Base-by-base conservation (phyloP, 805 yeast genomes). In the Blastobotrys attinorum region DNA sequence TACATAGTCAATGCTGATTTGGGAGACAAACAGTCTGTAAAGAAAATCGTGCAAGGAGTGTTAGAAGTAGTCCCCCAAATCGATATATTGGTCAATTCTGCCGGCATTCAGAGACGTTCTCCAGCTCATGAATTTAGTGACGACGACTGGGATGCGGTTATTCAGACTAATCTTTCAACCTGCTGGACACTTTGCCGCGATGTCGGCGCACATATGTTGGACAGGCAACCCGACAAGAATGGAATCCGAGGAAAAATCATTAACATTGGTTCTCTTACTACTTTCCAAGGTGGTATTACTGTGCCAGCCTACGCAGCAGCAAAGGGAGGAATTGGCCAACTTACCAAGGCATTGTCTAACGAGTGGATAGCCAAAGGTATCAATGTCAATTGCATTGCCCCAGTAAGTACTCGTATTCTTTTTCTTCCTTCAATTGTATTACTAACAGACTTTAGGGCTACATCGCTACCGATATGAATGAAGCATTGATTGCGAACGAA, bases 361-460 rank as follows among this genome's bases (percentile, higher is more conserved):
- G 76, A 73, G 47, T 71, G 75, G 74, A 60, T 73, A 2, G 37
- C 57, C 7, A 55, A 60, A 37, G 73, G 76, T 0, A 67, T 73
- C 48, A 64, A 61, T 44, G 74, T 72, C 43, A 73, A 73, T 49
- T 65, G 69, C n/a, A 62, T 73, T 40, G 73, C 71, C 25, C 77
- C 78, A 4, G 77, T n/a, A n/a, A n/a, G n/a, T n/a, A n/a, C n/a
- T n/a, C n/a, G n/a, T n/a, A n/a, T n/a, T n/a, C n/a, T n/a, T n/a
- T n/a, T n/a, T n/a, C n/a, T n/a, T n/a, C n/a, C n/a, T n/a, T n/a
- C n/a, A n/a, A n/a, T n/a, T n/a, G n/a, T n/a, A n/a, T n/a, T n/a
- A n/a, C n/a, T n/a, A n/a, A n/a, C n/a, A n/a, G n/a, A n/a, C n/a
- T n/a, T n/a, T n/a, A n/a, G n/a, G n/a, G 78, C 2, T 72, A 65